Base-by-base conservation (phyloP, 2,329 filamentous ascomycete genomes). In the Cladosporium cucumerinum region DNA sequence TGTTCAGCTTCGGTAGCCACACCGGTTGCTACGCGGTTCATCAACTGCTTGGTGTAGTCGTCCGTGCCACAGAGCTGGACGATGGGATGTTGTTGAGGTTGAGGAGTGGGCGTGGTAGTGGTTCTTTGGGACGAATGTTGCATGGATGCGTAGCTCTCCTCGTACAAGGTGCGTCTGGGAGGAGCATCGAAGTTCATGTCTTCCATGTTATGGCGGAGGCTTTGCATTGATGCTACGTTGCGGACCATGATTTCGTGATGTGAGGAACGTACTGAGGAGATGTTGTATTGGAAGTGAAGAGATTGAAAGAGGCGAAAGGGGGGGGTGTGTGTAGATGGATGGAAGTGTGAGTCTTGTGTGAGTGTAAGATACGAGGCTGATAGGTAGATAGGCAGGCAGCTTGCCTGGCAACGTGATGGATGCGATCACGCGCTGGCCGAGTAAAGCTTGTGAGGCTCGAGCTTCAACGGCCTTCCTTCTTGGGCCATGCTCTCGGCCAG, bases 221-320 rank as follows among this genome's bases (percentile, higher is more conserved):
- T 70, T 43, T 70, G 69, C 65, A 72, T 71, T 18, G 72, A 75
- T 34, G 65, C 61, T 43, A 65, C 55, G 64, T 74, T 74, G 59
- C 72, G 69, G 61, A 74, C 72, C 72, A 74, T 74, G 21, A 49
- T 67, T 4, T 12, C 30, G 62, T 59, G 11, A 7, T 30, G 23
- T 59, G 25, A 39, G 18, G 51, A n/a, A 5, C 23, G 18, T 16
- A 11, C 51, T 49, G 54, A n/a, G 18, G 28, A n/a, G 8, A 1
- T 25, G n/a, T 32, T 57, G 52, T 32, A n/a, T 16, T n/a, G 49
- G 48, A 18, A 12, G 26, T 18, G 25, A 23, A 28, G 34, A n/a
- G 18, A 14, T n/a, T 63, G 48, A n/a, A 23, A 11, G 49, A 10
- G 48, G 34, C 2, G 32, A 18, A 18, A 23, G 25, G 3, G 30